These are phyloP conservation scores for Ophiosphaerella narmari DNA, from an alignment of 2,329 filamentous ascomycete genomes.

Conservation along the genomic window DNA sequence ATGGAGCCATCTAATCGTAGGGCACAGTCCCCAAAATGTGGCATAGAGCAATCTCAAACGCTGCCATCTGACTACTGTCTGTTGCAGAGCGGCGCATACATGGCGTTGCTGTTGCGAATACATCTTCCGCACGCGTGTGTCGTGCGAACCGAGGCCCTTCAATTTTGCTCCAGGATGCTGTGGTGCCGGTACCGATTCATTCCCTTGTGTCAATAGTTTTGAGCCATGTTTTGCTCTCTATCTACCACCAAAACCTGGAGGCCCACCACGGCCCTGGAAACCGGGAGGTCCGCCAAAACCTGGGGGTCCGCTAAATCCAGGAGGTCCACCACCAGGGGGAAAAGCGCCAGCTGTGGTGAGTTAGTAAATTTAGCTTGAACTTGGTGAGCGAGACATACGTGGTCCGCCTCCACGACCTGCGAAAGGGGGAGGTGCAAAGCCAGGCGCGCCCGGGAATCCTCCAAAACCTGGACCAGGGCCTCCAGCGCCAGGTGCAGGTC, in stretches of 20 bases:
- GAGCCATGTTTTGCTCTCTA: constrained; percentile 11
- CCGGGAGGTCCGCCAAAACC: constrained; percentile 48
- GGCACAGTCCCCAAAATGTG: too few relatives aligned
- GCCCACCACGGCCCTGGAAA: constrained; percentile 32
- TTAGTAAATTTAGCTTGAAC: constrained; percentile 1
- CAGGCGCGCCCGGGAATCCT: constrained; percentile 47
- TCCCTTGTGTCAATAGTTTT: background rate
- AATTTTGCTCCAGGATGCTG: background rate
- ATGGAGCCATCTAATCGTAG: too few relatives aligned
- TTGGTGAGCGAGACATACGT: constrained; percentile 28
- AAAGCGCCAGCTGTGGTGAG: constrained; percentile 38
- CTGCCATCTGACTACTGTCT: too few relatives aligned
- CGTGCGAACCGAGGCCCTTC: background rate
- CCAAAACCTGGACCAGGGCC: constrained; percentile 70
- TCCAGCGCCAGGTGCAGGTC: constrained; percentile 86
- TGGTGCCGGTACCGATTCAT: background rate
- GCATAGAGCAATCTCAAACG: too few relatives aligned
- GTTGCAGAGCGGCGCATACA: too few relatives aligned
- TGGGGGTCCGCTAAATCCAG: constrained; percentile 48
- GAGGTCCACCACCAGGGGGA: constrained; percentile 60
- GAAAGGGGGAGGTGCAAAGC: constrained; percentile 41
- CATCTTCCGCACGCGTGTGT: too few relatives aligned
- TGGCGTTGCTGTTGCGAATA: too few relatives aligned
- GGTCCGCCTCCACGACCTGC: constrained; percentile 38
- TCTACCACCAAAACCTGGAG: constrained; percentile 33